phyloP scores from a whole-genome alignment of 176 grass and related monocot species.

The Triticum monococcum region DNA sequence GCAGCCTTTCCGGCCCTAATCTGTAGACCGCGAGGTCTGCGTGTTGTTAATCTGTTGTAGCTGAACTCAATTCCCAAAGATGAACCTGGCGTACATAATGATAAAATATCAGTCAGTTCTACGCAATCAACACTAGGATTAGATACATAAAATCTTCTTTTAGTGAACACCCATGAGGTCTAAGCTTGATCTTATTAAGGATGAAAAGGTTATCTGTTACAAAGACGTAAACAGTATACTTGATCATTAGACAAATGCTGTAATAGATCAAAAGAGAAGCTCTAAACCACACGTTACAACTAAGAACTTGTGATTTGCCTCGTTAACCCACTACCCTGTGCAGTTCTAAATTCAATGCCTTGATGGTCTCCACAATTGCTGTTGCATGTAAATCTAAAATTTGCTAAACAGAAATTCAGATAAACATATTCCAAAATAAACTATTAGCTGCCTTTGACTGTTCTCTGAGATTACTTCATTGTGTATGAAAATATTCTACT shows the following conservation, averaged over 20 bases:
- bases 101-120: slow-evolving; percentile 6
- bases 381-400: background rate
- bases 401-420: background rate
- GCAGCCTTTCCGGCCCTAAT: slow-evolving; percentile 84
- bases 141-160: background rate
- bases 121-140: background rate
- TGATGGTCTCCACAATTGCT: background rate
- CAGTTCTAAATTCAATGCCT: background rate
- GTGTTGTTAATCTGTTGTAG: slow-evolving; percentile 49
- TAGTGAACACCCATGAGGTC: background rate
- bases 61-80: slow-evolving; percentile 65
- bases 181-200: no score
- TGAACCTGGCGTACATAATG: slow-evolving; percentile 47
- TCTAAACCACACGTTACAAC: background rate
- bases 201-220: background rate
- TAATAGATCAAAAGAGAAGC: background rate
- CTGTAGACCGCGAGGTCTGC: slow-evolving; percentile 55
- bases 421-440: background rate
- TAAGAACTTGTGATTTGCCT: background rate
- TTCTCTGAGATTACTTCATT: background rate
- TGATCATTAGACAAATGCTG: background rate
- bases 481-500: background rate
- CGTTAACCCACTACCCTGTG: background rate
- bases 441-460: background rate
- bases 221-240: background rate